Evolutionary conservation across 441 rosid species (phyloP), one percentile per base, ranked within the genome.

Genomic region (Francoa sonchifolia): DNA sequence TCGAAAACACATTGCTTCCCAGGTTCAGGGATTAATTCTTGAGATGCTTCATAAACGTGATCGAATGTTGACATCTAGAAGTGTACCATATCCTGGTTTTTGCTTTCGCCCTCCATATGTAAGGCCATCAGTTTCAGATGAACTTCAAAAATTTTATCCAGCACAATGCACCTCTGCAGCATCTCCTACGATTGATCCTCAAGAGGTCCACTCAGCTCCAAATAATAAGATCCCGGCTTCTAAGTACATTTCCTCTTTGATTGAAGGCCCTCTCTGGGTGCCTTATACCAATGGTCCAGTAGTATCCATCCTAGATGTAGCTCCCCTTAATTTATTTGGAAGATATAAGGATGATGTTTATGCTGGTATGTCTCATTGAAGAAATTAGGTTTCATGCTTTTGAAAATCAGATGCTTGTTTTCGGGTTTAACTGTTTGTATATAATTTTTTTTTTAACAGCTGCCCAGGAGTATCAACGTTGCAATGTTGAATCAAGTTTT

Each of bases 31-130:
- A 53, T 62, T 92, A 69, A 57, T 84, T 52, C 65, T 71, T 27
- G 77, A 87, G 73, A 73, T 87, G 71, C 59, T 79, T 58, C 66
- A 60, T 31, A 81, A 71, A 57, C 77, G 76, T 19, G 67, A 77
- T 72, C 72, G 67, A 66, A 67, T 47, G 15, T 42, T 62, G 16
- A 55, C 77, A 31, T 48, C 57, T 59, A 75, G 55, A 66, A 71
- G 59, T 54, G 63, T 54, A 47, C 71, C 79, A 15, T 73, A 80
- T 69, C 71, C 89, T 40, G 54, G 44, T 50, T 25, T 39, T 43
- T 62, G 69, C 65, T 79, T 82, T 57, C 44, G 33, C 15, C 66
- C 72, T 58, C 56, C 76, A 11, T 67, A 61, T 36, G 38, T 59
- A 36, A 51, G 56, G 33, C 62, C 79, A 16, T 73, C 93, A 11